Percentiles rank a stretch among this genome's conserved stretches.
Evolutionary conservation across 768 basidiomycete genomes (phyloP).

Genomic region (Boletus fagicola): DNA sequence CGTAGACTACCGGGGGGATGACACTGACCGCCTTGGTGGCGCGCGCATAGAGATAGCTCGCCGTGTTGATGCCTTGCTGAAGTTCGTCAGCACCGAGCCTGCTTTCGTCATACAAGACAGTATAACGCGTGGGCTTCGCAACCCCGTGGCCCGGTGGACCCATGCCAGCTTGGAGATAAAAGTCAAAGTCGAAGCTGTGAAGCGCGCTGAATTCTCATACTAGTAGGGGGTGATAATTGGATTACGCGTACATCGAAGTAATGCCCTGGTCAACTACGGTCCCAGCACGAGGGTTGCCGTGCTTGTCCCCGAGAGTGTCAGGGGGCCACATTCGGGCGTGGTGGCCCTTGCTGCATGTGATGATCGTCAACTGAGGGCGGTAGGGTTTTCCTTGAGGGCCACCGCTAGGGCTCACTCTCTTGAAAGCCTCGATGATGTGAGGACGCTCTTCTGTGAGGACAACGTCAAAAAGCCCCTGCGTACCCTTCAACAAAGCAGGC

Average conservation of each 20-base stretch:
- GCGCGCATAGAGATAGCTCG: slow-evolving; percentile 69
- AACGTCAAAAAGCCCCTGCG: slow-evolving; percentile 68
- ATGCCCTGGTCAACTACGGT: slow-evolving; percentile 80
- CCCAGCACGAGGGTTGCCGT: slow-evolving; percentile 77
- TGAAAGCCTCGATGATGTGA: slow-evolving; percentile 59
- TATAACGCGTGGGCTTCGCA: slow-evolving; percentile 72
- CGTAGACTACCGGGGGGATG: slow-evolving; percentile 76
- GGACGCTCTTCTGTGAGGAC: slow-evolving; percentile 62
- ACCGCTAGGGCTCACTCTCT: slow-evolving; percentile 41
- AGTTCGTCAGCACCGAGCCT: slow-evolving; percentile 61
- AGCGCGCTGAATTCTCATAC: not conserved
- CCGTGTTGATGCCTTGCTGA: slow-evolving; percentile 68
- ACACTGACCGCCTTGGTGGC: slow-evolving; percentile 83
- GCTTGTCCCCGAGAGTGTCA: slow-evolving; percentile 48
- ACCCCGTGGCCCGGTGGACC: slow-evolving; percentile 63
- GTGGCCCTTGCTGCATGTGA: slow-evolving; percentile 78
- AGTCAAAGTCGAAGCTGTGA: slow-evolving; percentile 59
- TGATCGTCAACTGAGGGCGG: slow-evolving; percentile 61
- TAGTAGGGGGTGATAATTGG: not conserved
- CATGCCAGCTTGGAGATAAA: slow-evolving; percentile 70
- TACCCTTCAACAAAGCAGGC: not conserved
- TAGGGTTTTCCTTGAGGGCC: slow-evolving; percentile 46
- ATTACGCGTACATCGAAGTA: slow-evolving; percentile 56
- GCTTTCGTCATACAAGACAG: slow-evolving; percentile 77
- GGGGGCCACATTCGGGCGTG: slow-evolving; percentile 60